phyloP scores from a whole-genome alignment of 768 basidiomycete species.

The Fomitopsis pulvina region DNA sequence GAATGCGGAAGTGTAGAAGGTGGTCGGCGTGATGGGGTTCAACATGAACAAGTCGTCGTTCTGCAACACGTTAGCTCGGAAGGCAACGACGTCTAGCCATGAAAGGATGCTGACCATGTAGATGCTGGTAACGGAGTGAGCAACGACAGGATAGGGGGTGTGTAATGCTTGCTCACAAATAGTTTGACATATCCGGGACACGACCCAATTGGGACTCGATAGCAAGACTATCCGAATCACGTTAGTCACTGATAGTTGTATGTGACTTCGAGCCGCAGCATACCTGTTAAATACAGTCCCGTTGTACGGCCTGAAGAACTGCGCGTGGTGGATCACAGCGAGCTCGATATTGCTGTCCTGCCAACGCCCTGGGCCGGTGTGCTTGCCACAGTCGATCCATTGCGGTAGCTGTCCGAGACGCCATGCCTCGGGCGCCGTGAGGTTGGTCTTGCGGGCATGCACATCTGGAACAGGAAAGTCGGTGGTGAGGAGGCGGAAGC shows the following conservation, averaged over 20 bases:
- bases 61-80: constrained; percentile 5
- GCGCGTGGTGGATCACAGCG: constrained; percentile 25
- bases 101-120: constrained; percentile 15
- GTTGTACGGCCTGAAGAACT: constrained; percentile 18
- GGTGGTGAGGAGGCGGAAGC: constrained; percentile 29
- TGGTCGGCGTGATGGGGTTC: constrained; percentile 22
- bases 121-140: constrained; percentile 11
- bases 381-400: constrained; percentile 25
- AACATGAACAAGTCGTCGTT: constrained; percentile 38
- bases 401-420: constrained; percentile 33
- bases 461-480: constrained; percentile 23
- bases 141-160: not conserved
- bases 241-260: not conserved
- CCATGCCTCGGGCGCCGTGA: constrained; percentile 8
- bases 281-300: constrained; percentile 28
- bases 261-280: not conserved
- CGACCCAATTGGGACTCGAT: constrained; percentile 29
- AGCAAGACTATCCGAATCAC: constrained; percentile 21
- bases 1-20: constrained; percentile 25
- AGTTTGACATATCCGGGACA: constrained; percentile 24
- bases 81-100: not conserved
- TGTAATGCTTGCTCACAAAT: constrained; percentile 18
- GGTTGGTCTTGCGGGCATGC: constrained; percentile 3
- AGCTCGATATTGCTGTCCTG: constrained; percentile 22
- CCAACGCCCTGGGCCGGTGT: constrained; percentile 14